Evolutionary conservation across 192 early-diverging fungal genomes (phyloP), one percentile per base, ranked within the genome.

Genomic region (Dispira simplex): DNA sequence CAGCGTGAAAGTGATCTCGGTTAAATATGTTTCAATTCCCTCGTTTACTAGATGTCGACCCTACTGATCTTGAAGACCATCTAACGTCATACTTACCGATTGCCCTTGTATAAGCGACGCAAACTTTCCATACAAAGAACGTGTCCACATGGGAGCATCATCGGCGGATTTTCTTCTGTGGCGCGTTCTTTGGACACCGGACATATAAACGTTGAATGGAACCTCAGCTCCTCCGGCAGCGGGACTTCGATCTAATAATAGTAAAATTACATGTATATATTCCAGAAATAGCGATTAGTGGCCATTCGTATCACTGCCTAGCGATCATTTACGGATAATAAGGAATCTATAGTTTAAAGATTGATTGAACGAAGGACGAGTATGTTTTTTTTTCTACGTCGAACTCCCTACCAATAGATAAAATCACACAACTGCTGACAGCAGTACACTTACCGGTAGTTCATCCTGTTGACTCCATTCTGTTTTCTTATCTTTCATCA

Each of bases 61-160:
- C 6, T 6, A 1, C 32, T 6, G 32, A 6, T 39, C 32, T 39
- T 4, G 6, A 39, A 4, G 3, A 39, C 28, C 32, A 26, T 43
- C 26, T 23, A 67, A 55, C 28, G 11, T 16, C 25, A 46, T 14
- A 67, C 71, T 64, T 79, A 81, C 65, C 79, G 70, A 48, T 73
- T 75, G 16, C 85, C 87, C 64, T 89, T 86, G 44, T 88, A 79
- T 21, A 99, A 81, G 64, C 90, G 81, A 10, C 78, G 75, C 62
- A 99, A 74, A 71, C 88, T 90, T 67, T 93, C 96, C 68, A 89
- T 85, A 75, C 89, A 92, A 44, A 99, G 84, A 0, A 98, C 92
- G 69, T 99, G 97, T 14, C 97, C 97, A 72, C 97, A 99, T 2
- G 78, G 77, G 86, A 99, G 84, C 89, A 92, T 90, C 92, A 96